A percentile compares a stretch with the other conserved stretches of the same genome.
These are phyloP conservation scores for Pleoardoris graminearum DNA, from an alignment of 2,329 filamentous ascomycete genomes.

Conservation along the genomic window DNA sequence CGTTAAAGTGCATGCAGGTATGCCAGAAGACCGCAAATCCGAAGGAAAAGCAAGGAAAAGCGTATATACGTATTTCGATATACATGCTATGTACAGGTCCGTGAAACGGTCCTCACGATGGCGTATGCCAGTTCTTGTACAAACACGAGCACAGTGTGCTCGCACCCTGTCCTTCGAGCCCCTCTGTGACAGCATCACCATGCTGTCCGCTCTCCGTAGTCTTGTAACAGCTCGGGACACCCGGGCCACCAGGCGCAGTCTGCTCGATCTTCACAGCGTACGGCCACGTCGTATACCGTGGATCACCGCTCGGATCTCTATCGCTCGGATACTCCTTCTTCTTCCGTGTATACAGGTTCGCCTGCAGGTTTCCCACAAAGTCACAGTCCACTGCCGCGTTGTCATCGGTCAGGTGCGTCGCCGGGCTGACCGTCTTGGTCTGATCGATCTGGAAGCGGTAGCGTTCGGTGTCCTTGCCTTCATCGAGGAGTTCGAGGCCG, in stretches of 20 bases:
- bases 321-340: conserved; percentile 44
- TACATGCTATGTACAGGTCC: background rate
- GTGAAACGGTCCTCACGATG: background rate
- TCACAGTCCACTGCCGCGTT: conserved; percentile 59
- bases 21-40: background rate
- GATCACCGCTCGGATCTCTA: conserved; percentile 36
- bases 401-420: conserved; percentile 47
- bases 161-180: conserved; percentile 40
- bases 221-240: conserved; percentile 59
- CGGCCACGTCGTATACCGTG: conserved; percentile 41
- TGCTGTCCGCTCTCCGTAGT: conserved; percentile 39
- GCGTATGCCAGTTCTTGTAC: conserved; percentile 49
- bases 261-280: conserved; percentile 60
- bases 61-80: background rate
- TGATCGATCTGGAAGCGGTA: conserved; percentile 61
- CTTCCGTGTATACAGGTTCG: conserved; percentile 63
- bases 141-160: conserved; percentile 50
- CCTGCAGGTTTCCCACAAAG: conserved; percentile 59
- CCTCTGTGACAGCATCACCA: conserved; percentile 42
- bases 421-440: conserved; percentile 58
- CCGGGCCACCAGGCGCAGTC: conserved; percentile 52
- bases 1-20: conserved; percentile 4
- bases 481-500: conserved; percentile 55
- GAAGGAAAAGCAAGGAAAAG: background rate
- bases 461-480: conserved; percentile 55